These are phyloP conservation scores for Ceratobasidium sp. DNA, from an alignment of 1,284 basidiomycete genomes.

Conservation along the genomic window DNA sequence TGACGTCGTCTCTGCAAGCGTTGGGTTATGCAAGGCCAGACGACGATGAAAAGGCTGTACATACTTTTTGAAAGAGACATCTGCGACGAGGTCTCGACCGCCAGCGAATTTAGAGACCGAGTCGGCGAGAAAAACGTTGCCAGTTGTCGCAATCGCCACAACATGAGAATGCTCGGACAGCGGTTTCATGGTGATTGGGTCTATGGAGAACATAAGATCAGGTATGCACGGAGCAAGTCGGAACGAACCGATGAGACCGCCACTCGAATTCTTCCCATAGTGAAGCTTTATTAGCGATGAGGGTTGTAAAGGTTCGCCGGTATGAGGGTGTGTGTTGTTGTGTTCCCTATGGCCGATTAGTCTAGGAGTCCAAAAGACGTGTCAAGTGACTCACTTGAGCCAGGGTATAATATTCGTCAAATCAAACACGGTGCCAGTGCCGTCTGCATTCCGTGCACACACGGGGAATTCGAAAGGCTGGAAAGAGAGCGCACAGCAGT, in stretches of 20 bases:
- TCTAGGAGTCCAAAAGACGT: conserved; percentile 30
- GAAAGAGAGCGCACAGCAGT: conserved; percentile 93
- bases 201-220: conserved; percentile 61
- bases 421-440: conserved; percentile 86
- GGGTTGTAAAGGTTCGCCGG: conserved; percentile 82
- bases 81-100: conserved; percentile 86
- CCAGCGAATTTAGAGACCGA: conserved; percentile 81
- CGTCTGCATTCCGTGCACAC: conserved; percentile 82
- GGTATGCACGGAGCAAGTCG: background rate
- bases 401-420: conserved; percentile 92
- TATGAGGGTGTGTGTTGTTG: conserved; percentile 85
- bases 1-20: conserved; percentile 79
- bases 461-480: conserved; percentile 93
- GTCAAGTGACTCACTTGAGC: conserved; percentile 75
- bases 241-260: conserved; percentile 65
- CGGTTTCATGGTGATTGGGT: conserved; percentile 93
- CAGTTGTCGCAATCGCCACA: conserved; percentile 88
- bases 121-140: conserved; percentile 91
- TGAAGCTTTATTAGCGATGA: conserved; percentile 89
- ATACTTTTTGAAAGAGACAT: conserved; percentile 87
- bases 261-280: conserved; percentile 83
- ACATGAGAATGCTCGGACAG: conserved; percentile 93
- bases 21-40: conserved; percentile 16
- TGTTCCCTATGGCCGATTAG: conserved; percentile 66
- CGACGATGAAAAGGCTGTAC: conserved; percentile 46